phyloP scores from a whole-genome alignment of 2,329 filamentous ascomycete species.

The Fusarium oxysporum region DNA sequence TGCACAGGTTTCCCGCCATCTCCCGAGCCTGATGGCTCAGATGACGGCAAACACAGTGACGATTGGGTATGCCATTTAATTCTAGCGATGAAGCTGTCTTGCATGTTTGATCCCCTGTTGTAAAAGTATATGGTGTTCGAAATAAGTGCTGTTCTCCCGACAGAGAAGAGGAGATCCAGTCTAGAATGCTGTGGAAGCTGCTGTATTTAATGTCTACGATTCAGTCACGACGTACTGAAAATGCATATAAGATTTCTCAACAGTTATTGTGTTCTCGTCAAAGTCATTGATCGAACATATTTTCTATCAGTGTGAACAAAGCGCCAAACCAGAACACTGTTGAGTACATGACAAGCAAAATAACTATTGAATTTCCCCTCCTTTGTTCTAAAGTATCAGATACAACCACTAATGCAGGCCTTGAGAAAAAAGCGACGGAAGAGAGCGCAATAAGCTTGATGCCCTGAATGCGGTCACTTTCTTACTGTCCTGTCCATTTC shows the following conservation, averaged over 20 bases:
- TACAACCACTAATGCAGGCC: too few relatives aligned
- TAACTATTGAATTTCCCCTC: not conserved
- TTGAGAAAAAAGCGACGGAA: not conserved
- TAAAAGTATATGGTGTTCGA: not conserved
- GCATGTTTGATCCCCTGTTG: conserved; percentile 1
- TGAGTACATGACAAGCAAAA: not conserved
- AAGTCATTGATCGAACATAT: not conserved
- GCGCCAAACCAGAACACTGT: not conserved
- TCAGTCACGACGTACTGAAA: not conserved
- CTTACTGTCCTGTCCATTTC: not conserved
- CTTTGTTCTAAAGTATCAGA: not conserved
- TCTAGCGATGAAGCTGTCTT: not conserved
- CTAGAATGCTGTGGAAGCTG: not conserved
- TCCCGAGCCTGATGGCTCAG: not conserved
- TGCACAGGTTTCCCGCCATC: not conserved
- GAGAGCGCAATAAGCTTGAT: not conserved
- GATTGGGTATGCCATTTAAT: not conserved
- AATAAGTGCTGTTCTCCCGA: not conserved
- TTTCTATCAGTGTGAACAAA: conserved; percentile 9
- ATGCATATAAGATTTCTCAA: not conserved
- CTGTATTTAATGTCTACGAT: not conserved
- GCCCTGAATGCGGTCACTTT: not conserved
- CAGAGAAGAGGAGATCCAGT: not conserved
- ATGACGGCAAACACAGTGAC: not conserved
- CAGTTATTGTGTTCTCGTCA: not conserved